Conservation (phyloP, 2,329 filamentous ascomycete species). For the Daldinia sp. region DNA sequence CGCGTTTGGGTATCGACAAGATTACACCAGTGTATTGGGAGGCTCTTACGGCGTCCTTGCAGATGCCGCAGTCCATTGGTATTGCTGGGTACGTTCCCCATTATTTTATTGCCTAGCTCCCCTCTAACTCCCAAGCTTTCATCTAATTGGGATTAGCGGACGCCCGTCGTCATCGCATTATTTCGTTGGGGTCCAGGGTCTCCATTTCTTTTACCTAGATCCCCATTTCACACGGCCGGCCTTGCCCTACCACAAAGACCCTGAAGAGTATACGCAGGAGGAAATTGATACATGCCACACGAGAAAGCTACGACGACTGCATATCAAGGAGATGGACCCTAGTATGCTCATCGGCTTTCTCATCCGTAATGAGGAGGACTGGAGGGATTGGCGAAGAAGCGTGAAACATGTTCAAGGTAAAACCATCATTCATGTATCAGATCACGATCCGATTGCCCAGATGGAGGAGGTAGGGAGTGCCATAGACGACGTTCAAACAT, state of each 20-base stretch:
- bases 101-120: too few relatives aligned
- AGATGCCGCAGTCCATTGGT: slow-evolving; percentile 91
- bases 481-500: slow-evolving; percentile 87
- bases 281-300: slow-evolving; percentile 90
- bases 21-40: slow-evolving; percentile 96
- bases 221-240: slow-evolving; percentile 85
- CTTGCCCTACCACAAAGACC: slow-evolving; percentile 69
- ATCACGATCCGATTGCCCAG: slow-evolving; percentile 69
- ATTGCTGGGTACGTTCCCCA: slow-evolving; percentile 79
- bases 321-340: slow-evolving; percentile 93
- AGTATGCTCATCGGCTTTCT: slow-evolving; percentile 97
- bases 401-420: slow-evolving; percentile 81
- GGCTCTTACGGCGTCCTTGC: slow-evolving; percentile 83
- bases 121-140: too few relatives aligned
- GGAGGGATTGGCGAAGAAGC: slow-evolving; percentile 80
- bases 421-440: slow-evolving; percentile 83
- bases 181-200: slow-evolving; percentile 69
- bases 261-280: slow-evolving; percentile 68
- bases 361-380: slow-evolving; percentile 83
- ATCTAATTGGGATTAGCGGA: slow-evolving; percentile 64
- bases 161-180: slow-evolving; percentile 86
- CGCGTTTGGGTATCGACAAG: slow-evolving; percentile 89
- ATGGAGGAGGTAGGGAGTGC: slow-evolving; percentile 72
- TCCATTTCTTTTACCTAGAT: slow-evolving; percentile 91
- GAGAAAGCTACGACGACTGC: slow-evolving; percentile 79